Evolutionary conservation across 2,329 filamentous ascomycete species (phyloP).

Genomic region (Fusarium praegraminearum): DNA sequence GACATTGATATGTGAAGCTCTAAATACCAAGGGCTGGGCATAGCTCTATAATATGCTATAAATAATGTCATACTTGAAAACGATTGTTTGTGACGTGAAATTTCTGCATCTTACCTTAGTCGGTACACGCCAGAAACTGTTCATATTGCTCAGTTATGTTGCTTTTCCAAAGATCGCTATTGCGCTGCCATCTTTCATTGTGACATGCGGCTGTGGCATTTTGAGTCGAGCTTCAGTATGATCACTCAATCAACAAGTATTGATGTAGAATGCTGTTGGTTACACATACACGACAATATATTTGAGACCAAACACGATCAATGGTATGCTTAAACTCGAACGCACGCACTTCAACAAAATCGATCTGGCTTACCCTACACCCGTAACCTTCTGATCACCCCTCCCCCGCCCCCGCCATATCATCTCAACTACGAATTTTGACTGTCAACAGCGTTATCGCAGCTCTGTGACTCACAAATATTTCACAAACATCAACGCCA

Average conservation of each 20-base stretch:
- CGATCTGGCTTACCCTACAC: conserved; percentile 31
- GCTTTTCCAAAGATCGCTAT: not conserved
- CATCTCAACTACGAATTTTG: conserved; percentile 42
- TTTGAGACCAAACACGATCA: not conserved
- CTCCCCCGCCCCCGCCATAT: conserved; percentile 45
- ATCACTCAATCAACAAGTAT: not conserved
- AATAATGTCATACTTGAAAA: conserved; percentile 24
- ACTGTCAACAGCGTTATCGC: conserved; percentile 38
- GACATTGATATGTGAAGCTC: not conserved
- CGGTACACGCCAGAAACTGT: not conserved
- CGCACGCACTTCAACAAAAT: not conserved
- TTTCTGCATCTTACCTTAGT: not conserved
- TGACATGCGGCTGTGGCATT: not conserved
- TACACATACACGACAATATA: not conserved
- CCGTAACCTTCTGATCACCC: conserved; percentile 14
- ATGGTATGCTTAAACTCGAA: not conserved
- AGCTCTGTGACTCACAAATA: conserved; percentile 44
- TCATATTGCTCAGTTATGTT: not conserved
- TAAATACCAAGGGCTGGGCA: conserved; percentile 21
- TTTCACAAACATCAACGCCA: conserved; percentile 1
- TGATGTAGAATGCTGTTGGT: not conserved
- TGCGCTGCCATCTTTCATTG: too few relatives aligned
- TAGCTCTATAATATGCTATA: conserved; percentile 28
- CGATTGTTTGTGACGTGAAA: not conserved
- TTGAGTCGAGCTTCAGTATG: not conserved